phyloP scores from a whole-genome alignment of 768 basidiomycete genomes.

The Dioszegia crocea region DNA sequence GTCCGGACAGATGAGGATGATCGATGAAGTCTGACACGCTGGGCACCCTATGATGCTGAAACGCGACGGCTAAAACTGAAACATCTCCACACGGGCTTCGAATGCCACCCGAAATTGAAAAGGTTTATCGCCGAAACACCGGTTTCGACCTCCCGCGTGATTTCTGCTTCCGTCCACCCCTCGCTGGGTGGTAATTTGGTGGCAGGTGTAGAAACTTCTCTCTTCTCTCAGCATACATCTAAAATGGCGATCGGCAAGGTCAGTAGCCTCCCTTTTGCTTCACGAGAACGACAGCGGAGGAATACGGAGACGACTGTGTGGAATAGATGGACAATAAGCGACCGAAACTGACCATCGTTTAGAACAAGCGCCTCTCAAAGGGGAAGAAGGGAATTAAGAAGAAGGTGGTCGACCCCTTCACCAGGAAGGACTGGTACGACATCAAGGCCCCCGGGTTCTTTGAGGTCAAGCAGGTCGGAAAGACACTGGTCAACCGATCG shows the following conservation, averaged over 20 bases:
- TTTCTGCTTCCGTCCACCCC: no score
- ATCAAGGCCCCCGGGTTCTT: constrained; percentile 98
- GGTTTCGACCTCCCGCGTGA: no score
- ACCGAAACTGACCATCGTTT: background rate
- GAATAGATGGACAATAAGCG: background rate
- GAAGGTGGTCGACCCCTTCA: constrained; percentile 99
- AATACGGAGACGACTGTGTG: background rate
- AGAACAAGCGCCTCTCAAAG: constrained; percentile 73
- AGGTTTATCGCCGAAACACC: no score
- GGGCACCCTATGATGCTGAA: no score
- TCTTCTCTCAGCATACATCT: constrained; percentile 1
- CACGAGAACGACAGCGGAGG: background rate
- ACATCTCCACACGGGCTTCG: background rate
- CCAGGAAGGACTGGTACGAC: constrained; percentile 99
- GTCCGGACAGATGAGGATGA: no score
- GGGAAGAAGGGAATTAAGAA: constrained; percentile 76
- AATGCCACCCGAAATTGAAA: no score
- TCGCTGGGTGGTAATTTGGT: background rate
- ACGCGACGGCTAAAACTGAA: no score
- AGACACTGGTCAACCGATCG: constrained; percentile 97
- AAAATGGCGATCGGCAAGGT: constrained; percentile 9
- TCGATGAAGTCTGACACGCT: no score
- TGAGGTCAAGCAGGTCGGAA: constrained; percentile 92
- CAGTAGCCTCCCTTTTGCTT: background rate
- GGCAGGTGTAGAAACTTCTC: background rate